Conservation (phyloP, 1,284 basidiomycete species). For the Clitocybe nebularis region DNA sequence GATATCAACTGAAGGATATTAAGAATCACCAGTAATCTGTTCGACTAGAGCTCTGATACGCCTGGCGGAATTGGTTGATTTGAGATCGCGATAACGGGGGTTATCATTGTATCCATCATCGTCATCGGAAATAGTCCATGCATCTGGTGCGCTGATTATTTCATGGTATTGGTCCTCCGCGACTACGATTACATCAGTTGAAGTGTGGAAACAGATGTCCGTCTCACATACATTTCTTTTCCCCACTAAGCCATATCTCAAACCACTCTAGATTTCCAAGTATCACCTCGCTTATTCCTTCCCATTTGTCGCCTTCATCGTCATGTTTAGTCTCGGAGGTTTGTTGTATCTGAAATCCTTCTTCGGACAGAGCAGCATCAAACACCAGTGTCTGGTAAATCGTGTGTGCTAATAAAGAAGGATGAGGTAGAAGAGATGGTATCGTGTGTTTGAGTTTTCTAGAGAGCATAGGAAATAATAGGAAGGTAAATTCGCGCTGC, state of each 20-base stretch:
- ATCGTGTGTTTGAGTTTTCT: constrained; percentile 74
- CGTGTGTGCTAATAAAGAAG: constrained; percentile 89
- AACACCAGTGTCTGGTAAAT: constrained; percentile 91
- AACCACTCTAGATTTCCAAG: constrained; percentile 88
- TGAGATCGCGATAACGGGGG: constrained; percentile 40
- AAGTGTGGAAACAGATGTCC: too few species aligned
- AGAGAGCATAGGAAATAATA: constrained; percentile 66
- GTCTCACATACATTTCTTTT: constrained; percentile 83
- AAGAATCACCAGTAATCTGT: constrained; percentile 73
- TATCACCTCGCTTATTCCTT: constrained; percentile 78
- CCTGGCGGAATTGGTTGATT: constrained; percentile 76
- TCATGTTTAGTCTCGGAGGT: constrained; percentile 38
- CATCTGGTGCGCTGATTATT: constrained; percentile 76
- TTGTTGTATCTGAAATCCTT: constrained; percentile 62
- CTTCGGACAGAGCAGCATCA: constrained; percentile 77
- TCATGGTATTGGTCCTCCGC: constrained; percentile 78
- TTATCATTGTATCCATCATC: constrained; percentile 47
- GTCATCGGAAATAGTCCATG: constrained; percentile 85
- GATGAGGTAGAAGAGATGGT: constrained; percentile 71
- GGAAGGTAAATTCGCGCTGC: constrained; percentile 76
- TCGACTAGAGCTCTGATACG: constrained; percentile 81
- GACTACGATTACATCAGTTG: constrained; percentile 40
- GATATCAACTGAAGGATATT: background rate
- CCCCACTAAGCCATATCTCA: constrained; percentile 83
- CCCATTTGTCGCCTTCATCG: constrained; percentile 44